phyloP scores from a whole-genome alignment of 2,329 filamentous ascomycete species.

The Aureobasidium zeae region DNA sequence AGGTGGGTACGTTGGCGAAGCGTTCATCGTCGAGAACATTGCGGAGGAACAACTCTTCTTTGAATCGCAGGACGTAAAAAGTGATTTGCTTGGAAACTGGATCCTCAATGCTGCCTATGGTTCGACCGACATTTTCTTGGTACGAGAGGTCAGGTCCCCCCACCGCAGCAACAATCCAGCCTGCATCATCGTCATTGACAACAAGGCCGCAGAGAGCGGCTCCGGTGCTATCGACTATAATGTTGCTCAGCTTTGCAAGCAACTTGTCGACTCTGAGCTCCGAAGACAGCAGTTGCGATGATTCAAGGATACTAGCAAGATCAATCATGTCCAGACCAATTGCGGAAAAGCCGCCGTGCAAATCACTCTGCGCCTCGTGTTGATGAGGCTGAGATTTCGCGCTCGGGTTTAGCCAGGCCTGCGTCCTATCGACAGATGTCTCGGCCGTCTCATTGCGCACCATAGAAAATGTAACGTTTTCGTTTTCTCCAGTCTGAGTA shows the following conservation, averaged over 20 bases:
- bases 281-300: slow-evolving; percentile 70
- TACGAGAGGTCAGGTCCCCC: slow-evolving; percentile 52
- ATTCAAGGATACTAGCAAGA: slow-evolving; percentile 66
- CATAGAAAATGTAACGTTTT: slow-evolving; percentile 34
- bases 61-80: slow-evolving; percentile 66
- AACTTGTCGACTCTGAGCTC: slow-evolving; percentile 67
- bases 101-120: slow-evolving; percentile 53
- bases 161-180: slow-evolving; percentile 65
- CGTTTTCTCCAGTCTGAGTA: slow-evolving; percentile 54
- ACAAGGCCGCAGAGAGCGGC: slow-evolving; percentile 66
- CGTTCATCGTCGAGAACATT: slow-evolving; percentile 67
- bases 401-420: slow-evolving; percentile 41
- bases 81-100: slow-evolving; percentile 69
- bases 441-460: slow-evolving; percentile 35
- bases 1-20: slow-evolving; percentile 63
- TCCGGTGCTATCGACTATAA: slow-evolving; percentile 69
- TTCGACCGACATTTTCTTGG: slow-evolving; percentile 44
- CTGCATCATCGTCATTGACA: slow-evolving; percentile 56
- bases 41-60: slow-evolving; percentile 64
- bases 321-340: slow-evolving; percentile 69
- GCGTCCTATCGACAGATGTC: slow-evolving; percentile 37
- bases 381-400: slow-evolving; percentile 23
- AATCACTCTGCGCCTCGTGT: slow-evolving; percentile 26
- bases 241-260: slow-evolving; percentile 71
- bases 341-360: slow-evolving; percentile 56